Conservation (phyloP, 495 filamentous ascomycete genomes). For the Letharia lupina region DNA sequence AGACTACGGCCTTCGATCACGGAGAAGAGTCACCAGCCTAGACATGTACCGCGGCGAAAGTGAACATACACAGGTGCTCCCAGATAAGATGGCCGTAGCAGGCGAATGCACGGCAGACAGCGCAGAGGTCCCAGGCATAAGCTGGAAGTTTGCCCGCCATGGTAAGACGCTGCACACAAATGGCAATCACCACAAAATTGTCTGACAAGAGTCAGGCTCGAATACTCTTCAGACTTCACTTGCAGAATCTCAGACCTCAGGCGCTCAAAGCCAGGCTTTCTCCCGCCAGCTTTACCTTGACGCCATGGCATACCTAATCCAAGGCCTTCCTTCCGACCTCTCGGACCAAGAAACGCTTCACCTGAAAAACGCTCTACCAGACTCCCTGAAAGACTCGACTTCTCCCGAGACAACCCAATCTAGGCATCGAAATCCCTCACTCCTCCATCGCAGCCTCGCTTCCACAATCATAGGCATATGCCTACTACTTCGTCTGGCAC, state of each 20-base stretch:
- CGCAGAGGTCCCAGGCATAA: neutral
- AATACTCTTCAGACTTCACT: slow-evolving; percentile 13
- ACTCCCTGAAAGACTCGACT: slow-evolving; percentile 21
- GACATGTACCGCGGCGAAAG: neutral
- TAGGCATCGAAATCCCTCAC: slow-evolving; percentile 29
- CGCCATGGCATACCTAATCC: slow-evolving; percentile 56
- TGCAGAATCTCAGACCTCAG: neutral
- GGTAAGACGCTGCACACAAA: neutral
- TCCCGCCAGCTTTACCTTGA: slow-evolving; percentile 50
- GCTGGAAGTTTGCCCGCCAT: slow-evolving; percentile 5
- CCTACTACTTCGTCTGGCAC: slow-evolving; percentile 45
- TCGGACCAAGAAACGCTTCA: slow-evolving; percentile 28
- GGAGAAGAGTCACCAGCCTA: slow-evolving; percentile 1
- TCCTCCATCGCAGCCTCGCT: slow-evolving; percentile 52
- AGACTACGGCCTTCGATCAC: slow-evolving; percentile 6
- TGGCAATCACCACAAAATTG: neutral
- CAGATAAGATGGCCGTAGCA: neutral
- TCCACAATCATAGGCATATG: slow-evolving; percentile 48
- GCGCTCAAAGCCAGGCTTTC: slow-evolving; percentile 16
- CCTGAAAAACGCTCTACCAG: slow-evolving; percentile 41
- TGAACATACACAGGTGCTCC: neutral
- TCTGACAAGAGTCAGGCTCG: slow-evolving; percentile 6
- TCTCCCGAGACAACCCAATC: neutral
- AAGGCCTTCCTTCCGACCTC: slow-evolving; percentile 47
- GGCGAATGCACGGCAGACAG: neutral